Conservation (phyloP, 192 early-diverging fungal genomes). For the Backusella psychrophila region DNA sequence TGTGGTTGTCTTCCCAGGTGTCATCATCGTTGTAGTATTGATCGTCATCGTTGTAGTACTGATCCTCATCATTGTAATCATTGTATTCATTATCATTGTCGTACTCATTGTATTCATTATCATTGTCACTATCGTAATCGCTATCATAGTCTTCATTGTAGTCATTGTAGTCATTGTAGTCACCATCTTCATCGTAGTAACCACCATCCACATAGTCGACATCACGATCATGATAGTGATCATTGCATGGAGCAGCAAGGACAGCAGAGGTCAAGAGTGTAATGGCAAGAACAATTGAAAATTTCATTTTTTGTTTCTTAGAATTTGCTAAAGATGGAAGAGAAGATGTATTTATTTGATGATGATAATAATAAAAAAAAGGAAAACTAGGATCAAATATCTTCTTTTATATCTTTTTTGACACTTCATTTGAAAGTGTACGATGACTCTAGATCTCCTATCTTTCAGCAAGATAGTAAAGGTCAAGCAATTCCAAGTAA, state of each 20-base stretch:
- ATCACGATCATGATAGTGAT: background rate
- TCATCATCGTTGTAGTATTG: background rate
- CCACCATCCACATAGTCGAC: background rate
- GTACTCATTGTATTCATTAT: background rate
- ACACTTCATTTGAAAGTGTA: conserved; percentile 4
- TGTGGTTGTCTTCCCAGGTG: background rate
- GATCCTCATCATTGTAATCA: background rate
- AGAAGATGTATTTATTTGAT: background rate
- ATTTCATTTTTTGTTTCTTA: background rate
- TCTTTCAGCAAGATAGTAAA: background rate
- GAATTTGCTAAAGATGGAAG: background rate
- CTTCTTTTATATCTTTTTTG: conserved; percentile 8
- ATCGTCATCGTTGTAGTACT: background rate
- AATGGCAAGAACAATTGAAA: background rate
- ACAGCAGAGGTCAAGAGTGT: background rate
- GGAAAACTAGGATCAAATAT: background rate
- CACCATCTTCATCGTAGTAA: background rate
- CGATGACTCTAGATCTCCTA: background rate
- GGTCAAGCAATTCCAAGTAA: background rate
- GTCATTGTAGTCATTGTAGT: background rate
- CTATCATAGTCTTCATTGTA: background rate
- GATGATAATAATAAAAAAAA: background rate
- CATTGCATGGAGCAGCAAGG: background rate
- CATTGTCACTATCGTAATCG: background rate
- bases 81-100: background rate